Base-by-base conservation (phyloP, 2,329 filamentous ascomycete species). In the Xylariaceae sp. region DNA sequence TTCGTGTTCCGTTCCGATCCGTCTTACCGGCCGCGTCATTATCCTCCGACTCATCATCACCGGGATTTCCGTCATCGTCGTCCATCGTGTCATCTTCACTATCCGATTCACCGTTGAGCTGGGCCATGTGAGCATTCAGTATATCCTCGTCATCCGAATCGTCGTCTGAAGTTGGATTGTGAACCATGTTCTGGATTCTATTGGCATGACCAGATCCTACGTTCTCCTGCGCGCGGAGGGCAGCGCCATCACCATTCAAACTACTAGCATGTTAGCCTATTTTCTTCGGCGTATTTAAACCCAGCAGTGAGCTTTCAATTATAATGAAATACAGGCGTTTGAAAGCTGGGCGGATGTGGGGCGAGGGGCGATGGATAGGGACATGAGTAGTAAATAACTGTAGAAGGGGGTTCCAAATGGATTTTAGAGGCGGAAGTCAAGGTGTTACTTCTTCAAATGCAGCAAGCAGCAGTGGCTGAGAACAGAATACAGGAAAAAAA, bases 241-340 rank as follows among this genome's bases (percentile, higher is more conserved):
- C 8, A 9, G 34, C 23, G 47, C 15, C 15, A 51, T 59, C 59
- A 53, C 51, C 47, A 5, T 18, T 45, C 23, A 4, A 3, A 10
- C 13, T 13, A 10, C 61, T 56, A 45, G 13, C 2, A 51, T 44
- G 48, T 61, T 54, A 62, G 49, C 18, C 37, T 47, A 4, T 3
- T 30, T 30, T 35, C 7, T 7, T 10, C 11, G 17, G 13, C 4
- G 6, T 8, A 51, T 1, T 13, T 13, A 3, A 1, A 42, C 4
- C 34, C 11, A 8, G 30, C 10, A 30, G 39, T 2, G 5, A 49
- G n/a, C 10, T 30, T 30, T 5, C 10, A 18, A 35, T 23, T 9
- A 42, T 42, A 53, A 8, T 39, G 5, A 42, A 10, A 17, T 42
- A 42, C 15, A 42, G 6, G 51, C 15, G 35, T 42, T n/a, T 9